phyloP scores from a whole-genome alignment of 805 yeast genomes.

The Monosporozyma aerobia region DNA sequence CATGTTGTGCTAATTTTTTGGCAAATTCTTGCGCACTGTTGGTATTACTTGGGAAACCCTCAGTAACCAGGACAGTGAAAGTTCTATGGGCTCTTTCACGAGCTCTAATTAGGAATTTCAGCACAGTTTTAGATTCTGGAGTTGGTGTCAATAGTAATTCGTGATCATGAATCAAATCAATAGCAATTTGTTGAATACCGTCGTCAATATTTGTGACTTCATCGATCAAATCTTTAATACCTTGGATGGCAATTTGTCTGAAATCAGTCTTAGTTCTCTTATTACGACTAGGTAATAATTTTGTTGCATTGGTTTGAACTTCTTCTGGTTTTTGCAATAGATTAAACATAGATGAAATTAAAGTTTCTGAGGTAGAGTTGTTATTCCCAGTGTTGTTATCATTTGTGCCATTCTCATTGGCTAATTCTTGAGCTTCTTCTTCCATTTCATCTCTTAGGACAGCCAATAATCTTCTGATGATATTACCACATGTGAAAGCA shows the following conservation, averaged over 20 bases:
- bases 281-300: constrained; percentile 5
- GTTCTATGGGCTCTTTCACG: constrained; percentile 65
- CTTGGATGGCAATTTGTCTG: constrained; percentile 81
- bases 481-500: constrained; percentile 82
- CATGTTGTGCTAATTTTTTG: constrained; percentile 66
- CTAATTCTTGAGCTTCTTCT: constrained; percentile 31
- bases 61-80: constrained; percentile 87
- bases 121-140: constrained; percentile 81
- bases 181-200: constrained; percentile 82
- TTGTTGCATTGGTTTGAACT: constrained; percentile 7
- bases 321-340: constrained; percentile 49
- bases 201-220: constrained; percentile 86
- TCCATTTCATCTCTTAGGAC: constrained; percentile 79
- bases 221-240: constrained; percentile 84
- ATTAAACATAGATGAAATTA: constrained; percentile 80
- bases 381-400: constrained; percentile 2
- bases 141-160: constrained; percentile 83
- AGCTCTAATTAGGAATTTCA: constrained; percentile 79
- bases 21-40: constrained; percentile 71
- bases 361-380: constrained; percentile 34
- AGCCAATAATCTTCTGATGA: constrained; percentile 81
- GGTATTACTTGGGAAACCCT: constrained; percentile 85
- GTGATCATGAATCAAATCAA: constrained; percentile 89
- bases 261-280: constrained; percentile 42
- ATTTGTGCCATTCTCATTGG: not conserved